phyloP scores from a whole-genome alignment of 192 early-diverging fungal genomes.

The Backusella sp. region DNA sequence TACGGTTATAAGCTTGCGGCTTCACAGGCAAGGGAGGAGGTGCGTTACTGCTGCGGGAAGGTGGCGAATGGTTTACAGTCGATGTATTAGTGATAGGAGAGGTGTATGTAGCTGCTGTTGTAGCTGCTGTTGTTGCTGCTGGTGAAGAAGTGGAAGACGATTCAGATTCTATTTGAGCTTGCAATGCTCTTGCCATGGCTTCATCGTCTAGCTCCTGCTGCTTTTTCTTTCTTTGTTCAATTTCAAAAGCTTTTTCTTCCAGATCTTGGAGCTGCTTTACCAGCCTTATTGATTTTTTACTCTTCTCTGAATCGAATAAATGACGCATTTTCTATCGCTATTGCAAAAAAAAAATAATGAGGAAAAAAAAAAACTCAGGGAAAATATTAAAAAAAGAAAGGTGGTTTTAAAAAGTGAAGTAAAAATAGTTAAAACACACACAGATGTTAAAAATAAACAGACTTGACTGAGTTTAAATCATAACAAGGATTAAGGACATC shows the following conservation, averaged over 20 bases:
- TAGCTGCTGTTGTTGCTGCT: not conserved
- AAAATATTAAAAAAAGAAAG: not conserved
- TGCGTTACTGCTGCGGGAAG: not conserved
- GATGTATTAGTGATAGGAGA: not conserved
- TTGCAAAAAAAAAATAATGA: not conserved
- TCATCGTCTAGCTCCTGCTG: conserved; percentile 11
- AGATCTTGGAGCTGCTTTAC: conserved; percentile 5
- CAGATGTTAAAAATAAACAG: not conserved
- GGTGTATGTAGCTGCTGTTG: not conserved
- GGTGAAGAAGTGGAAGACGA: not conserved
- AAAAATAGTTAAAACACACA: not conserved
- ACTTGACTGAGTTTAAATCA: not conserved
- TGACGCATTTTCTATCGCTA: not conserved
- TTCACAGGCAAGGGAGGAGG: conserved; percentile 15
- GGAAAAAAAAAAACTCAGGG: not conserved
- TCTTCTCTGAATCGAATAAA: conserved; percentile 4
- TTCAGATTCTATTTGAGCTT: conserved; percentile 9
- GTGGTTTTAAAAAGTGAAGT: not conserved
- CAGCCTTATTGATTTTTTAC: conserved; percentile 14
- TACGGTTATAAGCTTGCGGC: conserved; percentile 10
- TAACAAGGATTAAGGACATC: not conserved
- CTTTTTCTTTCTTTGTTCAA: conserved; percentile 5
- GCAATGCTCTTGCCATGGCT: conserved; percentile 10
- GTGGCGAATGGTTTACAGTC: not conserved
- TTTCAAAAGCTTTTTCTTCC: conserved; percentile 7